Evolutionary conservation across 805 yeast species (phyloP), one percentile per base, ranked within the genome.

Genomic region (Candida verbasci): DNA sequence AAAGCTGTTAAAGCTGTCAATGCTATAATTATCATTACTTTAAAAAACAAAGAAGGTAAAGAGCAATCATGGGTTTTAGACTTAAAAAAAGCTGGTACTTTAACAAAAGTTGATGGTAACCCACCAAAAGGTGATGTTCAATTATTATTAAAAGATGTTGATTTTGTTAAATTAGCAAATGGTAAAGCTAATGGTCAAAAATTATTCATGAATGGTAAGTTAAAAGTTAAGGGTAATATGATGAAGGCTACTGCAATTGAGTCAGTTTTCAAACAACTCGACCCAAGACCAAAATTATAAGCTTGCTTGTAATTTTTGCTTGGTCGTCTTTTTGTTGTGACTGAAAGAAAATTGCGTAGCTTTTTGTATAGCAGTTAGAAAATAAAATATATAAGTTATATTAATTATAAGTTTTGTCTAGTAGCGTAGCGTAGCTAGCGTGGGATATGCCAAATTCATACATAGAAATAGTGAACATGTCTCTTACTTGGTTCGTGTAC

Each of bases 111-210:
- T 34, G 74, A 68, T 29, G 69, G 67, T 25, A 58, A 68, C 37
- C 74, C 74, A 29, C 64, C 71, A 39, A 73, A 76, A 55, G 52
- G 50, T 43, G 94, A 86, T 49, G 79, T 86, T 48, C 78, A 72
- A 39, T 76, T 86, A 55, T 63, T 71, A 48, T 65, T 84, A 48
- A 66, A 64, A 42, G 95, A 86, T 52, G 72, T 74, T 39, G 84
- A 83, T 58, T 78, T 86, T 49, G 80, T 72, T 48, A 78, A 74
- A 56, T 73, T 86, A 48, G 83, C 83, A 37, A 65, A 69, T 43
- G 94, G 94, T 44, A 83, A 85, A 70, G 79, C 87, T 45, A 82
- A 81, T 59, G 86, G 95, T 31, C 95, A 86, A 63, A 81, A 79
- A 65, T 73, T 86, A 53, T 86, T 85, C 61, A 76, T 86, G 83